Percentiles rank a stretch among this genome's conserved stretches.
Conservation (phyloP, 176 grass and related monocot genomes). For the Juncus effusus region DNA sequence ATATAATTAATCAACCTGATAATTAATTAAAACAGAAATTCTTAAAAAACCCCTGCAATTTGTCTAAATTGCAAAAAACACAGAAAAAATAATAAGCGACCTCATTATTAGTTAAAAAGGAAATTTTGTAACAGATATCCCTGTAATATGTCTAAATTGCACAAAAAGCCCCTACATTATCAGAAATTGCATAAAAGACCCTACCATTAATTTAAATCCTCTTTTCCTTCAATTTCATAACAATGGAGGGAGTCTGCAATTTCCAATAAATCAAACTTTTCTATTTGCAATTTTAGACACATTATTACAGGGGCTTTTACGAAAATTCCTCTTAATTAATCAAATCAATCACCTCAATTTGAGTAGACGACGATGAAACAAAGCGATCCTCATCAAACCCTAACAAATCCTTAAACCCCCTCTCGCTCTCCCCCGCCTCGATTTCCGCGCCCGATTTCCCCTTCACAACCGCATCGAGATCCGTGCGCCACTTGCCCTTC, state of each 20-base stretch:
- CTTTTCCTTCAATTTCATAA: too few relatives aligned
- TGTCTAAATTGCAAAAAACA: too few relatives aligned
- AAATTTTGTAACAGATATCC: not conserved
- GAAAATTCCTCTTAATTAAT: too few relatives aligned
- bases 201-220: too few relatives aligned
- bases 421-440: slow-evolving; percentile 30
- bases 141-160: too few relatives aligned
- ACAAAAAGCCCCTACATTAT: too few relatives aligned
- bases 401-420: slow-evolving; percentile 29
- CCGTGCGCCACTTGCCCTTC: slow-evolving; percentile 46
- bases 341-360: slow-evolving; percentile 41
- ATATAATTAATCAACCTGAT: slow-evolving; percentile 1
- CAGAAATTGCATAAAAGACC: too few relatives aligned
- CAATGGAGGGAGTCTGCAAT: too few relatives aligned
- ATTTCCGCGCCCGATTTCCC: slow-evolving; percentile 35
- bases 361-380: slow-evolving; percentile 55
- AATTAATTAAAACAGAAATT: not conserved
- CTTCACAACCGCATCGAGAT: slow-evolving; percentile 37
- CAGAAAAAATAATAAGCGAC: not conserved
- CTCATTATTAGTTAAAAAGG: not conserved
- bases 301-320: too few relatives aligned
- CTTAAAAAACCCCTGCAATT: not conserved
- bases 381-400: slow-evolving; percentile 54
- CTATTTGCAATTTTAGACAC: too few relatives aligned
- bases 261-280: too few relatives aligned